Conservation (phyloP, 2,329 filamentous ascomycete genomes). For the Colletotrichum tamarilloi region DNA sequence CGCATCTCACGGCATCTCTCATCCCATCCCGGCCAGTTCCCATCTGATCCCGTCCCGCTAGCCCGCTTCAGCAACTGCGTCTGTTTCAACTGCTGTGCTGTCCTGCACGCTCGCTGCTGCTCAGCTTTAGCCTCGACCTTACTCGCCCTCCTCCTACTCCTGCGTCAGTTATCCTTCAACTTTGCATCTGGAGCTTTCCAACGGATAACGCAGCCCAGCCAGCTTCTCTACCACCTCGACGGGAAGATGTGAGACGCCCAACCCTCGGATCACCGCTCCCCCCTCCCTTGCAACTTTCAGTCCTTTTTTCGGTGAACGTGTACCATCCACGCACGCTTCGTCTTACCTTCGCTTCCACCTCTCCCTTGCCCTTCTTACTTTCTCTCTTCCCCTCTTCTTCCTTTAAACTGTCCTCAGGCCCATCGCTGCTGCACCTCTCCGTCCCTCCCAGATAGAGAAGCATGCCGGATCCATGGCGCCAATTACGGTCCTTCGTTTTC, state of each 20-base stretch:
- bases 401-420: constrained; percentile 2
- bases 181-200: constrained; percentile 4
- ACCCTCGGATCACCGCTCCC: constrained; percentile 18
- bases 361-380: constrained; percentile 8
- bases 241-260: constrained; percentile 33
- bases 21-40: not conserved
- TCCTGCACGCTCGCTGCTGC: not conserved
- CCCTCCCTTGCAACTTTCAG: constrained; percentile 22
- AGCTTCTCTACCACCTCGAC: constrained; percentile 14
- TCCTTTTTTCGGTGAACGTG: constrained; percentile 8
- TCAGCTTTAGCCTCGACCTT: too few relatives aligned
- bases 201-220: not conserved
- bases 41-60: not conserved
- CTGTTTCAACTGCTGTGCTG: constrained; percentile 15
- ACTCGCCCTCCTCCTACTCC: not conserved
- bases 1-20: not conserved
- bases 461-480: constrained; percentile 51
- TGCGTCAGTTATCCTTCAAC: not conserved
- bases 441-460: constrained; percentile 15
- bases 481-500: constrained; percentile 53
- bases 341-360: not conserved
- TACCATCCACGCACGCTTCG: constrained; percentile 11
- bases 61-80: not conserved
- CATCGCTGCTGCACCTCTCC: constrained; percentile 1
- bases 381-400: constrained; percentile 5